phyloP scores from a whole-genome alignment of 1,284 basidiomycete genomes.

The Grifola frondosa region DNA sequence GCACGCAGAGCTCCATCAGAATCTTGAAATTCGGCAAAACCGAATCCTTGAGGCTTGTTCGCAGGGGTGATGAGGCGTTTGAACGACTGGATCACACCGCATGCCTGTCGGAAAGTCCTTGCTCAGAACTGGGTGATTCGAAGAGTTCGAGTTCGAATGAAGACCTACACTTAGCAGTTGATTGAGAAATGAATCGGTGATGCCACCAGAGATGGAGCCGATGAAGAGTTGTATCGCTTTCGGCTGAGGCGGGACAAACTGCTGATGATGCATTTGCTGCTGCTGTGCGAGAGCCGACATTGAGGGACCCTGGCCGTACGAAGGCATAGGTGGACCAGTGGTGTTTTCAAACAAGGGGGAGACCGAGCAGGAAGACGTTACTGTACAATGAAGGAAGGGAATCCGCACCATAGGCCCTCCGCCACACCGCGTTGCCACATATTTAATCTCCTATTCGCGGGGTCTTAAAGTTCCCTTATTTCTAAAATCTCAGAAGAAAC shows the following conservation, averaged over 20 bases:
- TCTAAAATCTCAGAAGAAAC: no score
- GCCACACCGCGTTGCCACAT: no score
- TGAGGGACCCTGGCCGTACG: constrained; percentile 84
- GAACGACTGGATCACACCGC: constrained; percentile 84
- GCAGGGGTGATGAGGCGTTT: constrained; percentile 88
- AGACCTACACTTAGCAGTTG: constrained; percentile 72
- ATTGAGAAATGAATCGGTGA: constrained; percentile 79
- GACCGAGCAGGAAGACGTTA: no score
- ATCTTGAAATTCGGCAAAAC: constrained; percentile 91
- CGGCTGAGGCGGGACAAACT: constrained; percentile 58
- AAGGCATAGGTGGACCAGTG: constrained; percentile 79
- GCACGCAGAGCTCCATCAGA: constrained; percentile 86
- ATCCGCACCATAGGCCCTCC: no score
- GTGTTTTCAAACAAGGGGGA: no score
- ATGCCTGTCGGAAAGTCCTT: constrained; percentile 54
- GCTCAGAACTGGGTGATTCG: not conserved
- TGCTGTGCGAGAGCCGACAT: constrained; percentile 83
- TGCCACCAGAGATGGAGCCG: constrained; percentile 93
- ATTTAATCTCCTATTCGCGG: no score
- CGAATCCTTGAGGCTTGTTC: constrained; percentile 93
- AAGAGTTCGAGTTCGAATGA: not conserved
- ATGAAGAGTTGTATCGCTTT: constrained; percentile 79
- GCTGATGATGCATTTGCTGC: constrained; percentile 62
- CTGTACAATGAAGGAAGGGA: no score
- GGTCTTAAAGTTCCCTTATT: no score